Evolutionary conservation across 257 asterid genomes (phyloP), one percentile per base, ranked within the genome.

Genomic region (Paraleonurus japonicus): DNA sequence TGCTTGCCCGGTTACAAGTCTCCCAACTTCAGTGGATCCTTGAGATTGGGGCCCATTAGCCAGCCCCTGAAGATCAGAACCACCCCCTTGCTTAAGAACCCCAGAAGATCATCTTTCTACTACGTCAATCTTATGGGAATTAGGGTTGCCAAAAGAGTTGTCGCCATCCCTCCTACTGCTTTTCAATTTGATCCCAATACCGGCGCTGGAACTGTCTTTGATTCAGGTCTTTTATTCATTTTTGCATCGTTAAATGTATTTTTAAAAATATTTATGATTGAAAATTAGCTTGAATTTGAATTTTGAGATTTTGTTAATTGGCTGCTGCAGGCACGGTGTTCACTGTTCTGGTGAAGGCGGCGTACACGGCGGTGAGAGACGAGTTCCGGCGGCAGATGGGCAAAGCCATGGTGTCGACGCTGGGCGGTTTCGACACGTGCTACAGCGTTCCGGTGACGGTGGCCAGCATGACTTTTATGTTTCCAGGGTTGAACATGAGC

Each of bases 181-280:
- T 77, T 92, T 43, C 85, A 90, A 0, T 88, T 81, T 61, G 80
- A 92, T 79, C 85, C 98, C 22, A 66, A 64, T 67, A 83, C 89
- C 33, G 98, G 98, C 1, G 86, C 89, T 1, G 98, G 98, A 50
- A 90, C 96, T 0, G 78, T 92, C 41, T 69, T 92, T n/a, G 98
- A 92, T 81, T 88, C 96, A 2, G 98, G 96, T 86, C 63, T 2
- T 48, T 48, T 1, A 48, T n/a, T 4, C 8, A 47, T 15, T 47
- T 43, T 11, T 43, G 16, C n/a, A n/a, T n/a, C n/a, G n/a, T n/a
- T n/a, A n/a, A n/a, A n/a, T n/a, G n/a, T n/a, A n/a, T n/a, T n/a
- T n/a, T n/a, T n/a, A n/a, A n/a, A n/a, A n/a, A n/a, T n/a, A n/a
- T n/a, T n/a, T n/a, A n/a, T n/a, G n/a, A n/a, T n/a, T n/a, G n/a